These are phyloP conservation scores for Arthrobotrys conoides DNA, from an alignment of 2,329 filamentous ascomycete genomes.

Conservation along the genomic window DNA sequence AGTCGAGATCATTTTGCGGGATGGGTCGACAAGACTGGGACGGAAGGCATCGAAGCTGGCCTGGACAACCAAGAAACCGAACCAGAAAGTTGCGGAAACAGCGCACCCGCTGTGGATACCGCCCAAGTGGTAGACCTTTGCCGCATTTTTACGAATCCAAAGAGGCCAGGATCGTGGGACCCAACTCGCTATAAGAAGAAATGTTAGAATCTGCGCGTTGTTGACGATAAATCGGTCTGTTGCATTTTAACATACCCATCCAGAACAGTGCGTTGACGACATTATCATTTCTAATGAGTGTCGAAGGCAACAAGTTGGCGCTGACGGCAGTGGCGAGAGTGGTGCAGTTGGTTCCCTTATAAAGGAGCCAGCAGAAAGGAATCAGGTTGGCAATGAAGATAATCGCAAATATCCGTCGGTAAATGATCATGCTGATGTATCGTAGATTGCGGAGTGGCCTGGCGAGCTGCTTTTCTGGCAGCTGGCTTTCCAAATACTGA, in stretches of 20 bases:
- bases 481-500: conserved; percentile 70
- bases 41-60: conserved; percentile 64
- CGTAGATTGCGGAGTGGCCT: conserved; percentile 74
- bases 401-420: conserved; percentile 68
- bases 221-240: conserved; percentile 9
- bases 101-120: conserved; percentile 72
- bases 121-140: conserved; percentile 72
- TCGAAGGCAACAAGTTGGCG: conserved; percentile 69
- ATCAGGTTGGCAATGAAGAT: conserved; percentile 67
- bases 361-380: conserved; percentile 60
- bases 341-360: conserved; percentile 43
- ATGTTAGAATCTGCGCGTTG: conserved; percentile 45
- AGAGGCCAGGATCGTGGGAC: conserved; percentile 69
- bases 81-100: conserved; percentile 70
- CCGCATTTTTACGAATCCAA: conserved; percentile 68
- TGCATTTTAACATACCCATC: conserved; percentile 62
- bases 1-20: conserved; percentile 62
- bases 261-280: conserved; percentile 71
- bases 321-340: conserved; percentile 63
- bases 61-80: conserved; percentile 66
- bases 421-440: conserved; percentile 66
- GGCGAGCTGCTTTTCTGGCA: conserved; percentile 84
- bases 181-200: conserved; percentile 62
- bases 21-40: conserved; percentile 60
- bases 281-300: conserved; percentile 71